Percentiles rank a stretch among this genome's conserved stretches.
Conservation (phyloP, 192 early-diverging fungal species). For the Piromyces finnis region DNA sequence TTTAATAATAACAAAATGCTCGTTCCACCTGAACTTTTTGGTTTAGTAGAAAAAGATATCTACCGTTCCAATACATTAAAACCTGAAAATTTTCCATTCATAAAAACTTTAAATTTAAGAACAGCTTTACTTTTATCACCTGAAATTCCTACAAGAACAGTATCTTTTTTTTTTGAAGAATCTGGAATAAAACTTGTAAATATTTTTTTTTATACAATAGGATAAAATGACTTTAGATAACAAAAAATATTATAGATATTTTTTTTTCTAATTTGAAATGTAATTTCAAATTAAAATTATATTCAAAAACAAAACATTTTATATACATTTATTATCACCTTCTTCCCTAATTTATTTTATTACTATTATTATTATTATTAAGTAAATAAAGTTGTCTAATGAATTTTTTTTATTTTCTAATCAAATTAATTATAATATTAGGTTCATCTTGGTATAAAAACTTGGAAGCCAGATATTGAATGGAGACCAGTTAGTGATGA, state of each 20-base stretch:
- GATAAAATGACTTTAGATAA: too few species aligned
- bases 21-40: conserved; percentile 66
- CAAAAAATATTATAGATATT: too few species aligned
- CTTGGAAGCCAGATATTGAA: conserved; percentile 5
- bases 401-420: too few species aligned
- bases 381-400: too few species aligned
- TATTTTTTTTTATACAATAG: not conserved
- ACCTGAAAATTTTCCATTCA: conserved; percentile 54
- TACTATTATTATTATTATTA: too few species aligned
- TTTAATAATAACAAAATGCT: conserved; percentile 3
- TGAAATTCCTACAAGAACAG: conserved; percentile 57
- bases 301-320: too few species aligned
- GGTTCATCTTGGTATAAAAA: not conserved
- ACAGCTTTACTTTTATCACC: conserved; percentile 67
- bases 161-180: conserved; percentile 58
- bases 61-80: conserved; percentile 70
- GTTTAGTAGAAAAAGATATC: conserved; percentile 71
- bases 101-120: conserved; percentile 55
- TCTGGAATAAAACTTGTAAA: conserved; percentile 37
- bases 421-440: not conserved
- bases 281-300: too few species aligned
- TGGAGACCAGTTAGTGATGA: conserved; percentile 92
- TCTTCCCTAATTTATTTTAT: too few species aligned
- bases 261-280: too few species aligned
- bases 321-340: too few species aligned